Conservation (phyloP, 108 stramenopile species). For the Conticribra weissflogii region DNA sequence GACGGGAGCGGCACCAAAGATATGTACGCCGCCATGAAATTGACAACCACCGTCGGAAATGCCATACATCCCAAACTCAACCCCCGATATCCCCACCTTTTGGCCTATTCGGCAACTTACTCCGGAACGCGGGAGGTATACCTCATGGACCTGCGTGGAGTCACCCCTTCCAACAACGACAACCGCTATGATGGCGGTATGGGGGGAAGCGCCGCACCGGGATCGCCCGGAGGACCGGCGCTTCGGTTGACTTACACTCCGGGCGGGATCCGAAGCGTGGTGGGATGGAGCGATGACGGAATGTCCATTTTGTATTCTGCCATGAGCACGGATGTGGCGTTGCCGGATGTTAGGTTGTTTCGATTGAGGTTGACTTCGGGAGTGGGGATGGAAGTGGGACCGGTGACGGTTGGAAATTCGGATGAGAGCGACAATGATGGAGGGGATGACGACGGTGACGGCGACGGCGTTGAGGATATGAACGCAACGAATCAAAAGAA, state of each 20-base stretch:
- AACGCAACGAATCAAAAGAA: background rate
- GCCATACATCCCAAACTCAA: constrained; percentile 60
- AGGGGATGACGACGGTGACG: background rate
- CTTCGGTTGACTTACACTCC: constrained; percentile 56
- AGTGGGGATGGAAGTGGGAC: background rate
- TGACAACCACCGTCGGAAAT: constrained; percentile 75
- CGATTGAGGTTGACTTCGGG: constrained; percentile 38
- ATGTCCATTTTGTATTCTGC: constrained; percentile 55
- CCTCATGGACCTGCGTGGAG: constrained; percentile 55
- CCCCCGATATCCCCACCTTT: constrained; percentile 48
- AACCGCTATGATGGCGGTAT: too few relatives aligned
- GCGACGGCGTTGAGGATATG: background rate
- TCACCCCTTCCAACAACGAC: too few relatives aligned
- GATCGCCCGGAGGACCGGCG: constrained; percentile 31
- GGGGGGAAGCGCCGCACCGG: background rate
- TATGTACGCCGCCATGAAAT: constrained; percentile 51
- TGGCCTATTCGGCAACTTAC: constrained; percentile 76
- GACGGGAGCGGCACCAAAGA: background rate
- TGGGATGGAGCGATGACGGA: constrained; percentile 54
- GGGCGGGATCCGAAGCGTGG: constrained; percentile 40
- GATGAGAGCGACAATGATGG: background rate
- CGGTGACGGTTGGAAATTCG: background rate
- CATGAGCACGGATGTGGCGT: constrained; percentile 43
- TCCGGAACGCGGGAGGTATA: constrained; percentile 64
- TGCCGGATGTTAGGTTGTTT: constrained; percentile 68